Evolutionary conservation across 768 basidiomycete genomes (phyloP), one percentile per base, ranked within the genome.

Genomic region (Phaffia australis): DNA sequence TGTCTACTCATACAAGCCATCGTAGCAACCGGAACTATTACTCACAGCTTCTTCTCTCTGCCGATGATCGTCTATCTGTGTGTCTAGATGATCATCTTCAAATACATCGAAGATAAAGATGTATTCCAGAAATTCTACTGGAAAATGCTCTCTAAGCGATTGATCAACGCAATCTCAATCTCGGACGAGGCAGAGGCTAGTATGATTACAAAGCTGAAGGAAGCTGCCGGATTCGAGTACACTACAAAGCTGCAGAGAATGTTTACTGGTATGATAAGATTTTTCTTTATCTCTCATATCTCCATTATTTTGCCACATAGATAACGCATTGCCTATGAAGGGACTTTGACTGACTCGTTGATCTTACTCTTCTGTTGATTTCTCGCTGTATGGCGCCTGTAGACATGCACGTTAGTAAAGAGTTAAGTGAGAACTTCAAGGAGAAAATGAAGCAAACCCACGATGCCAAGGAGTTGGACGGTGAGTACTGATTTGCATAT

Each of bases 61-160:
- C 57, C 6, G 11, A 25, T 9, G 21, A 9, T 58, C 5, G 30
- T 6, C 6, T 58, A n/a, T n/a, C 30, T 56, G 30, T 18, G 46
- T 60, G 48, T 69, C 1, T 73, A 98, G 94, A 95, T 97, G 92
- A 81, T 89, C 18, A 79, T 98, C 58, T 95, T 99, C 87, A 92
- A 92, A 76, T 98, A 95, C 77, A 87, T 97, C 72, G 90, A 93
- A 75, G 93, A 98, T 81, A 95, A 95, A 80, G 94, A 99, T 71
- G 89, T 98, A 16, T 99, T 97, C 84, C 92, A 94, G 74, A 88
- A 88, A 21, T 98, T 94, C 81, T 98, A 99, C 79, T 88, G 87
- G 19, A 94, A 89, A 70, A 93, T 89, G 76, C 78, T 98, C 27
- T 89, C 89, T 47, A 89, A 88, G 75, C 90, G 94, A 69, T 84